phyloP scores from a whole-genome alignment of 495 filamentous ascomycete genomes.

The Margaritispora aquatica region DNA sequence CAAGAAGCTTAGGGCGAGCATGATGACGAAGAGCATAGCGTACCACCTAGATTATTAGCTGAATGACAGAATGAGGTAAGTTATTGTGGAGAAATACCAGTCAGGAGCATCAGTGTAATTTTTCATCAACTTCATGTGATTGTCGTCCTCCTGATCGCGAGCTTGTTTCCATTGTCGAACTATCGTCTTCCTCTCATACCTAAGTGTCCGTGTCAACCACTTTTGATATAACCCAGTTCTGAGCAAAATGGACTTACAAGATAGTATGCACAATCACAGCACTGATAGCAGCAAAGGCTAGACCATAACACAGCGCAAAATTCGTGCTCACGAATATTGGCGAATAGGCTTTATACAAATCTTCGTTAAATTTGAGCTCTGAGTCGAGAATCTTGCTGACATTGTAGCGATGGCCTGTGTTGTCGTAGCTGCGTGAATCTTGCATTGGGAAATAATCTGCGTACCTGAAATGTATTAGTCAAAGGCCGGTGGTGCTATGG shows the following conservation, averaged over 20 bases:
- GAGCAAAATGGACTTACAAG: too few relatives aligned
- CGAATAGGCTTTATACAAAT: conserved; percentile 52
- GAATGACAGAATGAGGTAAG: neutral
- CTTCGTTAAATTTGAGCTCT: conserved; percentile 42
- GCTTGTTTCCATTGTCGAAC: neutral
- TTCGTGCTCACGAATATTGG: conserved; percentile 57
- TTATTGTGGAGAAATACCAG: conserved; percentile 21
- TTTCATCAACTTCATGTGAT: conserved; percentile 51
- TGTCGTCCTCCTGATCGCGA: conserved; percentile 23
- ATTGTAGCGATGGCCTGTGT: conserved; percentile 37
- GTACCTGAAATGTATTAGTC: neutral
- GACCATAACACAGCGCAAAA: conserved; percentile 57
- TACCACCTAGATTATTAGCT: conserved; percentile 31
- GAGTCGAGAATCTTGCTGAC: conserved; percentile 44
- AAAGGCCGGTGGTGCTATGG: too few relatives aligned
- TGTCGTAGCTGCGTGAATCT: conserved; percentile 51
- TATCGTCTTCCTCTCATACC: conserved; percentile 1
- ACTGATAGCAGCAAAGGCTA: conserved; percentile 63
- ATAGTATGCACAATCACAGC: conserved; percentile 60
- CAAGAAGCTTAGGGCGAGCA: conserved; percentile 54
- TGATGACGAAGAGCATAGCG: conserved; percentile 37
- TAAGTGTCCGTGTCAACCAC: neutral
- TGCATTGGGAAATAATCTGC: conserved; percentile 48
- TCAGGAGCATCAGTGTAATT: conserved; percentile 51
- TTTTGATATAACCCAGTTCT: conserved; percentile 41